Conservation (phyloP, 495 filamentous ascomycete species). For the Aspergillus incahuasiensis region DNA sequence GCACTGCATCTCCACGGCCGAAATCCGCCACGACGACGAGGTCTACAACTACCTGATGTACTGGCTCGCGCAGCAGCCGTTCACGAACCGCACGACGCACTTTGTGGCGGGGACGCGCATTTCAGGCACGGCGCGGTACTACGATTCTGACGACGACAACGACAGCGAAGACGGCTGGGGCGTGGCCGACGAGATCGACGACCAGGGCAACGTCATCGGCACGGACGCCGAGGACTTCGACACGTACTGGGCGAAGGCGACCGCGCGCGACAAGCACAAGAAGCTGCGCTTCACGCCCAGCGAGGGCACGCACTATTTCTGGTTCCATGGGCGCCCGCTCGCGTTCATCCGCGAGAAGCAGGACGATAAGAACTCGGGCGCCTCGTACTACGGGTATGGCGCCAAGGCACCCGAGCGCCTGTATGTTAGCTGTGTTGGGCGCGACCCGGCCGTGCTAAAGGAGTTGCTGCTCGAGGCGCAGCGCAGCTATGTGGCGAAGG, state of each 20-base stretch:
- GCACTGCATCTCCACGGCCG: constrained; percentile 50
- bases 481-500: constrained; percentile 50
- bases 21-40: constrained; percentile 63
- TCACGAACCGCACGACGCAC: constrained; percentile 50
- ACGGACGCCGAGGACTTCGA: constrained; percentile 21
- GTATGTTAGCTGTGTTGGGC: constrained; percentile 61
- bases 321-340: constrained; percentile 53
- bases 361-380: constrained; percentile 18
- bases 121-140: constrained; percentile 43
- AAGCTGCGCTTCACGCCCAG: constrained; percentile 59
- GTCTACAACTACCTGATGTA: constrained; percentile 66
- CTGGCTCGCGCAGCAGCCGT: constrained; percentile 60
- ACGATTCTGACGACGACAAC: constrained; percentile 35
- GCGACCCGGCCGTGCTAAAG: constrained; percentile 61
- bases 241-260: constrained; percentile 46
- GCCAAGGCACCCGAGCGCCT: constrained; percentile 49
- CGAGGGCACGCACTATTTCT: constrained; percentile 62
- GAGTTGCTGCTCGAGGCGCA: constrained; percentile 63
- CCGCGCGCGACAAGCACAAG: constrained; percentile 51
- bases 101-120: constrained; percentile 61
- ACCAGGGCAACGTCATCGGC: constrained; percentile 19
- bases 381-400: constrained; percentile 21
- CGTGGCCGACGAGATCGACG: constrained; percentile 41
- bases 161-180: constrained; percentile 24
- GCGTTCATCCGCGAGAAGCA: constrained; percentile 49